These are phyloP conservation scores for Penicillium occitanis DNA, from an alignment of 2,329 filamentous ascomycete genomes.

Conservation along the genomic window DNA sequence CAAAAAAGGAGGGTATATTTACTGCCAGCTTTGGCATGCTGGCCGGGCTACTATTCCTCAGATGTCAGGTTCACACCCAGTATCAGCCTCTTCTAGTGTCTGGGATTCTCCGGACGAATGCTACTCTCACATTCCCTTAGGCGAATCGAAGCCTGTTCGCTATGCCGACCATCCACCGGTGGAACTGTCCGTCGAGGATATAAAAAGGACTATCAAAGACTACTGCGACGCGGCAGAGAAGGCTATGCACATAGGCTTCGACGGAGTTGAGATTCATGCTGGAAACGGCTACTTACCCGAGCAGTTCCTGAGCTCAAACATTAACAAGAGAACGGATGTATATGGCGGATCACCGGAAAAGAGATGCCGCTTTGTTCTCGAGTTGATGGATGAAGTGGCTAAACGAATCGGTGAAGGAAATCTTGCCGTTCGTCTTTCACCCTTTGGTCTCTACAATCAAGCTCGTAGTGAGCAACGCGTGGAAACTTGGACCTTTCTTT, in stretches of 20 bases:
- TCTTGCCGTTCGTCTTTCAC: slow-evolving; percentile 48
- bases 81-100: slow-evolving; percentile 45
- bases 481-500: slow-evolving; percentile 55
- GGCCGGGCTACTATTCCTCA: slow-evolving; percentile 48
- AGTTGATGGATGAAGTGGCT: slow-evolving; percentile 52
- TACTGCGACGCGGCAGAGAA: slow-evolving; percentile 48
- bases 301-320: slow-evolving; percentile 53
- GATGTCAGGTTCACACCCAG: slow-evolving; percentile 41
- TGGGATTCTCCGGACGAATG: slow-evolving; percentile 48
- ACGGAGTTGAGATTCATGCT: slow-evolving; percentile 53
- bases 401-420: slow-evolving; percentile 48
- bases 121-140: slow-evolving; percentile 43
- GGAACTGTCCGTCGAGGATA: slow-evolving; percentile 48
- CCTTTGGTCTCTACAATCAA: slow-evolving; percentile 56
- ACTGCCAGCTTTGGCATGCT: slow-evolving; percentile 45
- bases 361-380: slow-evolving; percentile 57
- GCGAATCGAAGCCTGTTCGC: slow-evolving; percentile 36
- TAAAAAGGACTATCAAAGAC: slow-evolving; percentile 45
- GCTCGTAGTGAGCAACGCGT: slow-evolving; percentile 52
- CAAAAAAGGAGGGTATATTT: slow-evolving; percentile 51
- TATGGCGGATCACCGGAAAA: slow-evolving; percentile 55
- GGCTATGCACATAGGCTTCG: slow-evolving; percentile 58
- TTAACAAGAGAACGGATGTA: slow-evolving; percentile 52
- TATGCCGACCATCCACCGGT: slow-evolving; percentile 47
- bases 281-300: slow-evolving; percentile 55